Base-by-base conservation (phyloP, 2,329 filamentous ascomycete genomes). In the Paraconiothyrium sp. region DNA sequence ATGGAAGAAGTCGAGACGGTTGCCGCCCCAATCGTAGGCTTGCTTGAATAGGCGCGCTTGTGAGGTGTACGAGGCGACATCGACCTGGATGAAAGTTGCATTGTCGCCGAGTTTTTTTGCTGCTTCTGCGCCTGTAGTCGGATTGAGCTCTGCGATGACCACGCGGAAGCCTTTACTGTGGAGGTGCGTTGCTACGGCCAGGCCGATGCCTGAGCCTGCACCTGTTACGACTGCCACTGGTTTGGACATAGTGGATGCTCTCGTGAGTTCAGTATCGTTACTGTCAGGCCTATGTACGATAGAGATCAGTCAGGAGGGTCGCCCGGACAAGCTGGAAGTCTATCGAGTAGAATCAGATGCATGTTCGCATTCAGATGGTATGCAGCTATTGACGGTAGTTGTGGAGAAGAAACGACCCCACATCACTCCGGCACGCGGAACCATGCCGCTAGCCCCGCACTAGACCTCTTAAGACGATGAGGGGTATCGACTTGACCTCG, bases 141-240 rank as follows among this genome's bases (percentile, higher is more conserved):
- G 60, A 54, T 84, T 81, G 46, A 83, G 62, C 61, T 84, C 82
- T 20, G 78, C 79, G 63, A 83, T 78, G n/a, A 80, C 75, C 37
- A 84, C 80, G 60, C 72, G 68, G 75, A 78, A 84, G 62, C 68
- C 66, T 59, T 76, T 73, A 37, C 69, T 58, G 57, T 78, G 65
- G 22, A 84, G 76, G 59, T 82, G 79, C 16, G 76, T 78, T 20
- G 80, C 79, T 11, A 82, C 69, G 11, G 76, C 78, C 20, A 82
- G 77, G 47, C 81, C 81, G 46, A 83, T 82, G 59, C 82, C 82
- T 56, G 79, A 81, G 49, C 76, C 79, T 22, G 76, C 81, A 22
- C 81, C 82, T 20, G 81, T 84, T 22, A 83, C 72, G n/a, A 84
- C 76, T 7, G 79, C 81, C 37, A 81, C 78, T 8, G 77, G 77